Evolutionary conservation across 2,329 filamentous ascomycete genomes (phyloP).

Genomic region (Macrophomina phaseolina): DNA sequence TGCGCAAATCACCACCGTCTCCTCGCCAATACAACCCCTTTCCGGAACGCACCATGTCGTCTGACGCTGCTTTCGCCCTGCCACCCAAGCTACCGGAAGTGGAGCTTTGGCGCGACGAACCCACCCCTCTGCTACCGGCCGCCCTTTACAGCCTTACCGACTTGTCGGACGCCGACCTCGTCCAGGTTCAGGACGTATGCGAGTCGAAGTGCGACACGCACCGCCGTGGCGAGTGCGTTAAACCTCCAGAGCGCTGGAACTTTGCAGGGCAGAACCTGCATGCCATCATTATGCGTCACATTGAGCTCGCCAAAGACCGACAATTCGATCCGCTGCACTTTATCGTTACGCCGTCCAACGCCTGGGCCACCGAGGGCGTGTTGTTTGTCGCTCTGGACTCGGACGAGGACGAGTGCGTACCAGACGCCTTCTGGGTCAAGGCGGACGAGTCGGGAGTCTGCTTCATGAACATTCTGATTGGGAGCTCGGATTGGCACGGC

Average conservation of each 20-base stretch:
- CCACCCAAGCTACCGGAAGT: conserved; percentile 25
- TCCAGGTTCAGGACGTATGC: conserved; percentile 24
- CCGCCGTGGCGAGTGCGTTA: conserved; percentile 24
- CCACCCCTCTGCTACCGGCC: conserved; percentile 12
- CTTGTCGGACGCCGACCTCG: conserved; percentile 8
- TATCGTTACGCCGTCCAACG: background rate
- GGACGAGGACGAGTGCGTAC: conserved; percentile 16
- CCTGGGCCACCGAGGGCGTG: background rate
- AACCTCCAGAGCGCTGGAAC: conserved; percentile 1
- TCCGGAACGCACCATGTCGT: conserved; percentile 2
- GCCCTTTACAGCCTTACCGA: conserved; percentile 24
- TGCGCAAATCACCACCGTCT: background rate
- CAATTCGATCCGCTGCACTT: conserved; percentile 27
- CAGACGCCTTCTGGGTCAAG: conserved; percentile 25
- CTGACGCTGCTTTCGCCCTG: conserved; percentile 17
- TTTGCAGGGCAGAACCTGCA: conserved; percentile 13
- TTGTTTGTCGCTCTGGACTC: conserved; percentile 23
- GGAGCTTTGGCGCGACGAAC: conserved; percentile 26
- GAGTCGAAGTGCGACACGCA: conserved; percentile 22
- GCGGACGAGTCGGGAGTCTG: conserved; percentile 9
- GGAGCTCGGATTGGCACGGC: conserved; percentile 16
- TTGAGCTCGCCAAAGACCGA: conserved; percentile 16
- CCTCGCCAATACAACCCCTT: background rate
- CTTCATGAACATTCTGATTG: conserved; percentile 26
- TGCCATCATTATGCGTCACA: conserved; percentile 12